Percentiles rank a stretch among this genome's conserved stretches.
Evolutionary conservation across 495 filamentous ascomycete species (phyloP).

Genomic region (Penicillium bovifimosum): DNA sequence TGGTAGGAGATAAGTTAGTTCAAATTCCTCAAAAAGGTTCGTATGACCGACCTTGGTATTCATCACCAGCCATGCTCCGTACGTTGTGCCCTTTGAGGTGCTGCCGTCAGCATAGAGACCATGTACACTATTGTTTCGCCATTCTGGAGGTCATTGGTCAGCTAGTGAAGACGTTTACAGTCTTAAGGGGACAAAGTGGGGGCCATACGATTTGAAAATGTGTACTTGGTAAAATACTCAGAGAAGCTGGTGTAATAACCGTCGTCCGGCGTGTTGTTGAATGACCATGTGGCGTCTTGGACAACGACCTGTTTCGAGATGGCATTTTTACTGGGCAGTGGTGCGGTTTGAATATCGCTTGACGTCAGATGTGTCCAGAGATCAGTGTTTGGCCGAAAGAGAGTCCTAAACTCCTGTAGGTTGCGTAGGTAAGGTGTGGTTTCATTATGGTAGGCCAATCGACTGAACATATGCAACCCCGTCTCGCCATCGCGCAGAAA

Average conservation of each 20-base stretch:
- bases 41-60: conserved; percentile 40
- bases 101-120: conserved; percentile 50
- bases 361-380: conserved; percentile 54
- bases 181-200: background rate
- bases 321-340: conserved; percentile 44
- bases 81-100: conserved; percentile 43
- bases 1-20: background rate
- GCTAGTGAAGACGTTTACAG: no score
- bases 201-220: conserved; percentile 38
- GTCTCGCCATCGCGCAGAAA: conserved; percentile 52
- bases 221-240: conserved; percentile 57
- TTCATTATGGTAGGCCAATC: conserved; percentile 49
- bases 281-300: conserved; percentile 53
- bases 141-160: conserved; percentile 18
- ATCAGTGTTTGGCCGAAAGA: conserved; percentile 49
- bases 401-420: conserved; percentile 50
- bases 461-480: conserved; percentile 50
- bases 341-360: conserved; percentile 46
- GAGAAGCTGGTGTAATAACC: conserved; percentile 46
- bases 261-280: conserved; percentile 46
- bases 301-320: conserved; percentile 39
- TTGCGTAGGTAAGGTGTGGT: conserved; percentile 48
- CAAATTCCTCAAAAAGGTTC: background rate
- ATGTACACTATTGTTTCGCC: conserved; percentile 49
- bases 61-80: conserved; percentile 53